Percentiles rank a stretch among this genome's conserved stretches.
phyloP scores from a whole-genome alignment of 306 rosid genomes.

The Geum urbanum region DNA sequence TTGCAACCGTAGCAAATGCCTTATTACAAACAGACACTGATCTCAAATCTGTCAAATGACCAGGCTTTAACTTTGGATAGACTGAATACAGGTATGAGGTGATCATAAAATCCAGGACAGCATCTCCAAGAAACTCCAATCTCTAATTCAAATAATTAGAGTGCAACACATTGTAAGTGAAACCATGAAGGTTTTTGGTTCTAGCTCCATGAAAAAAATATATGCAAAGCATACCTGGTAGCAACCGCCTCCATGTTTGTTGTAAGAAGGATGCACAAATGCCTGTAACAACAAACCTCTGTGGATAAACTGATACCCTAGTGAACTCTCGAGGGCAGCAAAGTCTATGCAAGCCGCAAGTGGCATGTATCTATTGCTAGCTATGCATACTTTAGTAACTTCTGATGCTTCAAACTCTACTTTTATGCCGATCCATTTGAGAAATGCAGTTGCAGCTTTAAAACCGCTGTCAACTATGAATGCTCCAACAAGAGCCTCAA shows the following conservation, averaged over 20 bases:
- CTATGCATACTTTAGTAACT: constrained; percentile 45
- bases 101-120: constrained; percentile 87
- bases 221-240: constrained; percentile 59
- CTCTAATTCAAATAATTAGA: constrained; percentile 53
- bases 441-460: constrained; percentile 78
- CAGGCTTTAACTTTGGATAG: constrained; percentile 88
- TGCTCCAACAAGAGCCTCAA: constrained; percentile 95
- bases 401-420: constrained; percentile 64
- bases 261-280: constrained; percentile 87
- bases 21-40: constrained; percentile 70
- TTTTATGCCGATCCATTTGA: constrained; percentile 78
- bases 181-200: constrained; percentile 17
- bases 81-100: constrained; percentile 85
- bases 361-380: constrained; percentile 54
- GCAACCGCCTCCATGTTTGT: constrained; percentile 85
- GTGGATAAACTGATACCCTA: constrained; percentile 62
- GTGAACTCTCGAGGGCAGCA: constrained; percentile 50
- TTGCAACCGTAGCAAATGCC: constrained; percentile 82
- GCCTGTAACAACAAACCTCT: constrained; percentile 86
- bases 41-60: constrained; percentile 93
- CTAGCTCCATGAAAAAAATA: constrained; percentile 13
- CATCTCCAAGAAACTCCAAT: constrained; percentile 96
- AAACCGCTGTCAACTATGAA: constrained; percentile 93
- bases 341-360: constrained; percentile 51
- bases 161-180: constrained; percentile 9